A percentile compares a stretch with the other conserved stretches of the same genome.
These are phyloP conservation scores for Platismatia glauca DNA, from an alignment of 495 filamentous ascomycete genomes.

Conservation along the genomic window DNA sequence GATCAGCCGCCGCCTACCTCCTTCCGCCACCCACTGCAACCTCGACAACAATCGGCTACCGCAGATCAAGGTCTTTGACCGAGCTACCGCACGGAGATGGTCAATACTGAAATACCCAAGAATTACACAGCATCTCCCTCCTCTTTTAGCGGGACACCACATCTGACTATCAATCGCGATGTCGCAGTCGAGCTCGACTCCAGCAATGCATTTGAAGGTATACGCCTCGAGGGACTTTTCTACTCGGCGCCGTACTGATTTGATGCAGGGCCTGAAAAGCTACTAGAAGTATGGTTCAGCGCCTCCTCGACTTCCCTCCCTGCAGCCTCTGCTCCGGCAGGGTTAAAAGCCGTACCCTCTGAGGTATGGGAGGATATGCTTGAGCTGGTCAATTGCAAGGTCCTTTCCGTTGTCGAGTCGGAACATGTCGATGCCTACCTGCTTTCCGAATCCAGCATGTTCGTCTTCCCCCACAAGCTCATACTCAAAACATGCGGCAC, in stretches of 20 bases:
- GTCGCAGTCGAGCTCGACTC: slow-evolving; percentile 91
- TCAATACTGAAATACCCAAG: slow-evolving; percentile 67
- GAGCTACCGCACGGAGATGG: slow-evolving; percentile 53
- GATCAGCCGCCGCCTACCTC: not conserved
- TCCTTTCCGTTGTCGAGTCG: slow-evolving; percentile 89
- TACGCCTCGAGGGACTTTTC: slow-evolving; percentile 13
- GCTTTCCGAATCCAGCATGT: slow-evolving; percentile 98
- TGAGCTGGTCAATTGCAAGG: slow-evolving; percentile 95
- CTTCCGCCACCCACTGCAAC: not conserved
- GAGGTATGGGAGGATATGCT: slow-evolving; percentile 95
- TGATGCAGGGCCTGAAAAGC: slow-evolving; percentile 76
- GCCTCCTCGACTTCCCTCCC: slow-evolving; percentile 68
- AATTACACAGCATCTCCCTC: slow-evolving; percentile 74
- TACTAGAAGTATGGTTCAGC: slow-evolving; percentile 97
- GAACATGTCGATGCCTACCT: slow-evolving; percentile 96
- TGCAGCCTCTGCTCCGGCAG: slow-evolving; percentile 55
- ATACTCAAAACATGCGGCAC: slow-evolving; percentile 99
- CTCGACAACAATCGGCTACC: not conserved
- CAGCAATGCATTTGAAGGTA: slow-evolving; percentile 92
- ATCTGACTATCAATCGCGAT: slow-evolving; percentile 94
- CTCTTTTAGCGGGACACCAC: slow-evolving; percentile 64
- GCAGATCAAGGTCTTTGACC: slow-evolving; percentile 10
- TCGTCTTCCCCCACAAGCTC: slow-evolving; percentile 97
- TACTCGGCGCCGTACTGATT: not conserved
- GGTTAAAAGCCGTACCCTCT: slow-evolving; percentile 75